These are phyloP conservation scores for Boeremia exigua DNA, from an alignment of 2,329 filamentous ascomycete genomes.

Conservation along the genomic window DNA sequence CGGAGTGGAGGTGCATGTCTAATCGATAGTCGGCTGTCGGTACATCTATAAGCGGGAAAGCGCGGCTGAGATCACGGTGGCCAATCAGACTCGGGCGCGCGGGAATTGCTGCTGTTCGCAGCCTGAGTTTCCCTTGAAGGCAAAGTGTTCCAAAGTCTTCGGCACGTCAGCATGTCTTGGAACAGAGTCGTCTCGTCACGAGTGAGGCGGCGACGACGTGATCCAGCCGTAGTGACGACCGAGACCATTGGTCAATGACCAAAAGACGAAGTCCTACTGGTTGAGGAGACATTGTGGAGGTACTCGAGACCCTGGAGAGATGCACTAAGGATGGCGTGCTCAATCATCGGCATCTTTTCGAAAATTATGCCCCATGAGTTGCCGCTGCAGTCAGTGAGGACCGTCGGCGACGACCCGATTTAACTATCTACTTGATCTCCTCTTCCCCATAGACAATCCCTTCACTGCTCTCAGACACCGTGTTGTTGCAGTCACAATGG, in stretches of 20 bases:
- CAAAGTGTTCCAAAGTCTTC: neutral
- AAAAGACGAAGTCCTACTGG: constrained; percentile 16
- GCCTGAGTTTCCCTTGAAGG: neutral
- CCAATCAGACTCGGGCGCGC: constrained; percentile 11
- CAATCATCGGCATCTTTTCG: constrained; percentile 30
- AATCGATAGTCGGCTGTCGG: constrained; percentile 21
- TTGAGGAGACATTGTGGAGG: constrained; percentile 12
- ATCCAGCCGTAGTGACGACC: constrained; percentile 12
- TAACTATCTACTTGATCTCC: constrained; percentile 24
- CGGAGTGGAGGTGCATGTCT: constrained; percentile 25
- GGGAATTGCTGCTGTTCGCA: neutral
- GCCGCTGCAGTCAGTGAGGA: constrained; percentile 33
- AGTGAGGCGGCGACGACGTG: constrained; percentile 7
- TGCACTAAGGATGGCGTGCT: constrained; percentile 22
- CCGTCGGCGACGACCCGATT: constrained; percentile 39
- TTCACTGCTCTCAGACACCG: constrained; percentile 28
- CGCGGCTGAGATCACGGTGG: constrained; percentile 10
- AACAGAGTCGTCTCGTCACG: constrained; percentile 6
- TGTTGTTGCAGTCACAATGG: constrained; percentile 41
- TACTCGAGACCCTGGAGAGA: constrained; percentile 15
- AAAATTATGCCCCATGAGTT: constrained; percentile 33
- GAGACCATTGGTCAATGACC: constrained; percentile 17
- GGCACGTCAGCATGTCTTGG: constrained; percentile 9
- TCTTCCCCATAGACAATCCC: constrained; percentile 25
- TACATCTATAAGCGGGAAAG: constrained; percentile 20